A percentile compares a stretch with the other conserved stretches of the same genome.
Evolutionary conservation across 352 stramenopile genomes (phyloP).

Genomic region (Phytophthora pluvialis): DNA sequence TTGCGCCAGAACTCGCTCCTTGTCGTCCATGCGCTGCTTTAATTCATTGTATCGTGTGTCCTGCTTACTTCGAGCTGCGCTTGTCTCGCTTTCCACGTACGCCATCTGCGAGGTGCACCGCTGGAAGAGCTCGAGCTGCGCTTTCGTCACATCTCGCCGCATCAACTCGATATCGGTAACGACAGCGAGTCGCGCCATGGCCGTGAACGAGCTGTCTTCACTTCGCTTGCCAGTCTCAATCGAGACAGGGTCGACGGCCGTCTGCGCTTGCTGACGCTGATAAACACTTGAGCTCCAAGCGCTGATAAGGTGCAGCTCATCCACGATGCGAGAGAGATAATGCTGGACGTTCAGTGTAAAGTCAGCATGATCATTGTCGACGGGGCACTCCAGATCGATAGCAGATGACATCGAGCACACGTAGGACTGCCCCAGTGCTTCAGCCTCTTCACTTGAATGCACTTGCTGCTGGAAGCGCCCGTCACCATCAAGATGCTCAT

Average conservation of each 20-base stretch:
- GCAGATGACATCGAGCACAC: slow-evolving; percentile 44
- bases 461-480: background rate
- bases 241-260: background rate
- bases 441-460: slow-evolving; percentile 10
- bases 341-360: slow-evolving; percentile 44
- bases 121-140: slow-evolving; percentile 52
- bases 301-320: slow-evolving; percentile 61
- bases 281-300: slow-evolving; percentile 38
- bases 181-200: slow-evolving; percentile 27
- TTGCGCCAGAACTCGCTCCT: slow-evolving; percentile 40
- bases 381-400: slow-evolving; percentile 43
- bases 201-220: slow-evolving; percentile 15
- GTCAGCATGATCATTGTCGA: slow-evolving; percentile 16
- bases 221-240: background rate
- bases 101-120: slow-evolving; percentile 39
- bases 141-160: slow-evolving; percentile 36
- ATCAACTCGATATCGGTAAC: slow-evolving; percentile 32
- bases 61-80: slow-evolving; percentile 18
- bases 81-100: slow-evolving; percentile 41
- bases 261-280: slow-evolving; percentile 5
- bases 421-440: slow-evolving; percentile 28
- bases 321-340: slow-evolving; percentile 58
- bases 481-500: background rate
- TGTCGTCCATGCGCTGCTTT: slow-evolving; percentile 38
- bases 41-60: slow-evolving; percentile 37